Conservation (phyloP, 257 asterid genomes). For the Echites panduratus region DNA sequence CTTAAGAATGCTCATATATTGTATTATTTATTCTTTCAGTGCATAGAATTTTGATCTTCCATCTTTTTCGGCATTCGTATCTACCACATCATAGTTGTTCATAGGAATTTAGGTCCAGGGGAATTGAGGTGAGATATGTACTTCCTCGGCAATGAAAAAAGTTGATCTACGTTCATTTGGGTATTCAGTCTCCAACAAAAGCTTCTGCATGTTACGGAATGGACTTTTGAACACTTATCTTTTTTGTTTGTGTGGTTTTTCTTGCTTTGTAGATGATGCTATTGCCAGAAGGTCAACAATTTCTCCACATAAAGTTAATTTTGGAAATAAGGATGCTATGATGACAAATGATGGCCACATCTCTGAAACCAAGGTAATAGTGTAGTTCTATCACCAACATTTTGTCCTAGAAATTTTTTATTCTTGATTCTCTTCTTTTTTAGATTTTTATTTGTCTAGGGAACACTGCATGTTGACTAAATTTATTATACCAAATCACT, state of each 20-base stretch:
- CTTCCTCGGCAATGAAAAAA: no score
- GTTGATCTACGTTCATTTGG: no score
- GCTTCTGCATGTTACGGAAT: neutral
- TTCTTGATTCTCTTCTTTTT: neutral
- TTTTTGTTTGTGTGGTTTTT: constrained; percentile 17
- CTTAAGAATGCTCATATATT: neutral
- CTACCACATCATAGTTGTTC: no score
- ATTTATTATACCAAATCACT: neutral
- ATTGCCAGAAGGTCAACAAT: constrained; percentile 51
- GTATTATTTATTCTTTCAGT: neutral
- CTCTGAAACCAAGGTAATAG: constrained; percentile 12
- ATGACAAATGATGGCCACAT: constrained; percentile 28
- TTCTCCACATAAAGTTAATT: constrained; percentile 38
- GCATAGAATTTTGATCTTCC: neutral
- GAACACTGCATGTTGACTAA: neutral
- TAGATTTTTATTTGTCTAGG: neutral
- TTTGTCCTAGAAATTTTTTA: neutral
- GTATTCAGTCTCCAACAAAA: no score
- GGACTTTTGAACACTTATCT: constrained; percentile 3
- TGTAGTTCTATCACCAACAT: neutral
- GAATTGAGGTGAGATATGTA: no score
- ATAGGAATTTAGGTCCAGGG: no score
- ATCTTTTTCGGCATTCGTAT: no score
- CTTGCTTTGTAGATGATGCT: constrained; percentile 68
- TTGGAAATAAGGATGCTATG: constrained; percentile 33